Percentiles rank a stretch among this genome's conserved stretches.
These are phyloP conservation scores for Pythium apleroticum DNA, from an alignment of 352 stramenopile genomes.

Conservation along the genomic window DNA sequence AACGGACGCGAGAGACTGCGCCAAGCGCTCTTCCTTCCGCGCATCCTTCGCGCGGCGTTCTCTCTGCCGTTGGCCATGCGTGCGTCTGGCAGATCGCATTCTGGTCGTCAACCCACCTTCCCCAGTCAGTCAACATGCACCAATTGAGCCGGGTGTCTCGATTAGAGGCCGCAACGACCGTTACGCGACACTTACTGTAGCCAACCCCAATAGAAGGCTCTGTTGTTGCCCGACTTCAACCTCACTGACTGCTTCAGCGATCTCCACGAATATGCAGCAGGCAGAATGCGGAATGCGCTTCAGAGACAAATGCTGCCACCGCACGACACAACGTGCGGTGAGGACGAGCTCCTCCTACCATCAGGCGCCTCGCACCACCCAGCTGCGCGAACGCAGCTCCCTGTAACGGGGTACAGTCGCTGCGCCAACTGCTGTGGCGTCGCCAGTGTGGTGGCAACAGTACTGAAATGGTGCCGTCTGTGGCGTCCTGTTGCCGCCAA, in stretches of 20 bases:
- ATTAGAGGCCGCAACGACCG: conserved; percentile 1
- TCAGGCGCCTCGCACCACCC: not conserved
- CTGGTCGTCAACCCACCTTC: not conserved
- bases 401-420: not conserved
- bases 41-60: conserved; percentile 4
- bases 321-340: not conserved
- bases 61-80: not conserved
- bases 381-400: not conserved
- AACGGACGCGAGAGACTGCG: not conserved
- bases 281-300: not conserved
- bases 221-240: not conserved
- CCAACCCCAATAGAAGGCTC: not conserved
- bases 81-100: not conserved
- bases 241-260: not conserved
- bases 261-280: not conserved
- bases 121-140: not conserved
- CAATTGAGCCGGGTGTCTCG: not conserved
- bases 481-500: too few relatives aligned
- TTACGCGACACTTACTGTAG: not conserved
- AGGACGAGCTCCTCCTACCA: not conserved
- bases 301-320: not conserved
- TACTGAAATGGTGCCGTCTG: too few relatives aligned
- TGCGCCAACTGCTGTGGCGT: not conserved
- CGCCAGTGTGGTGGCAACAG: too few relatives aligned
- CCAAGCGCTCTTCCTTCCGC: not conserved